These are phyloP conservation scores for Exserohilum rostratum DNA, from an alignment of 2,329 filamentous ascomycete genomes.

Conservation along the genomic window DNA sequence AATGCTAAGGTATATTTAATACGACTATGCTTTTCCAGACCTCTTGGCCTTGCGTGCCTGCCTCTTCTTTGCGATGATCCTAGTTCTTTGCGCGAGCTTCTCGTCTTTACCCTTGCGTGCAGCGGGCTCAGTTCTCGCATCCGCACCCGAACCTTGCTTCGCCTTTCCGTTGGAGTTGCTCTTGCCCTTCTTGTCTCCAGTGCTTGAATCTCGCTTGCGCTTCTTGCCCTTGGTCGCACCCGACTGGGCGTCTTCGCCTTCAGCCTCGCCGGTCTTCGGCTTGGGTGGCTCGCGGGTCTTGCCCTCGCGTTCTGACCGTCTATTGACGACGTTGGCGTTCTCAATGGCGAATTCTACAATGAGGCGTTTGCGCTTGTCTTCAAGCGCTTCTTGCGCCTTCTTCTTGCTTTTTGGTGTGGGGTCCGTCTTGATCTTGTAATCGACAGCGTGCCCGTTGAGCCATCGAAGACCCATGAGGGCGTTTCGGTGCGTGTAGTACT, in stretches of 20 bases:
- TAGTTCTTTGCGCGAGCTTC: slow-evolving; percentile 67
- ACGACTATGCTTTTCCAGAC: slow-evolving; percentile 57
- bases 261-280: slow-evolving; percentile 23
- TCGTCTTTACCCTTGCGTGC: slow-evolving; percentile 45
- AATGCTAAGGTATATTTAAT: slow-evolving; percentile 14
- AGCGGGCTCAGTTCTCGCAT: slow-evolving; percentile 8
- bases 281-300: slow-evolving; percentile 58
- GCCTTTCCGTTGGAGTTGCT: slow-evolving; percentile 19
- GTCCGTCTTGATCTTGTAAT: slow-evolving; percentile 57
- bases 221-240: slow-evolving; percentile 40
- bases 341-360: slow-evolving; percentile 98
- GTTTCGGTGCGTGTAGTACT: slow-evolving; percentile 92
- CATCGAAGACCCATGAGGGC: slow-evolving; percentile 94
- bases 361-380: slow-evolving; percentile 83
- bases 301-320: slow-evolving; percentile 70
- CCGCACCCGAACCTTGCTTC: slow-evolving; percentile 26
- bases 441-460: slow-evolving; percentile 79
- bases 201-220: slow-evolving; percentile 46
- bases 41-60: slow-evolving; percentile 69
- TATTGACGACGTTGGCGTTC: slow-evolving; percentile 91
- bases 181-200: slow-evolving; percentile 16
- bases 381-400: slow-evolving; percentile 50
- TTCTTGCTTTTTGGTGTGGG: slow-evolving; percentile 48
- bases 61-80: slow-evolving; percentile 85
- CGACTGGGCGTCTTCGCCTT: slow-evolving; percentile 16